phyloP scores from a whole-genome alignment of 1,284 basidiomycete genomes.

The Fomes fomentarius region DNA sequence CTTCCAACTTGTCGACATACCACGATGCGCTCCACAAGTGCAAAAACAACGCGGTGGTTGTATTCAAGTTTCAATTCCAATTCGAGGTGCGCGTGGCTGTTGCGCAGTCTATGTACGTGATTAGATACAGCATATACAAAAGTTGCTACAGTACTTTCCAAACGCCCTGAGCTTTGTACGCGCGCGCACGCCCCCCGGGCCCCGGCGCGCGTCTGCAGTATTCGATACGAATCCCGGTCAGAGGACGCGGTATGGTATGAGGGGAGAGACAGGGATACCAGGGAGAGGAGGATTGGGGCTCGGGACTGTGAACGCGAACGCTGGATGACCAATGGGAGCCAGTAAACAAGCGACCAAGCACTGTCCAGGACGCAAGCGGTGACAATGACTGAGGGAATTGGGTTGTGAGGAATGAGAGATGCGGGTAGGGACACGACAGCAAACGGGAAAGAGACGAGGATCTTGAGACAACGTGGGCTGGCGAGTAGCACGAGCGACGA shows the following conservation, averaged over 20 bases:
- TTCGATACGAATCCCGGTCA: too few species aligned
- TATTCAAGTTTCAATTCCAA: background rate
- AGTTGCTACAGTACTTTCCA: slow-evolving; percentile 18
- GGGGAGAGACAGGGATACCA: too few species aligned
- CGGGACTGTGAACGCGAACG: too few species aligned
- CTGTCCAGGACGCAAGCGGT: background rate
- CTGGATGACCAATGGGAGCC: too few species aligned
- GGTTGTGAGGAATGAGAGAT: background rate
- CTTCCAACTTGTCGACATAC: too few species aligned
- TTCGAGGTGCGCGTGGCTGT: background rate
- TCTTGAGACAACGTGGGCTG: too few species aligned
- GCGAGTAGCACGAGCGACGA: background rate
- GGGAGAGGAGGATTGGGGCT: background rate
- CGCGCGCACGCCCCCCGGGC: slow-evolving; percentile 11
- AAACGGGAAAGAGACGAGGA: background rate
- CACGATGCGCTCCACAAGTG: too few species aligned
- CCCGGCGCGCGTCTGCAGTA: slow-evolving; percentile 5
- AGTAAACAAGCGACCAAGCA: background rate
- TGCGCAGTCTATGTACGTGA: background rate
- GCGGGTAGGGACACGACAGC: slow-evolving; percentile 1
- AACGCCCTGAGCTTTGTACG: slow-evolving; percentile 11
- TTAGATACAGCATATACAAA: slow-evolving; percentile 20
- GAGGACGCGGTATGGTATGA: too few species aligned
- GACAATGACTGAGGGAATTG: background rate
- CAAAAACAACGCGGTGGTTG: background rate